Base-by-base conservation (phyloP, 139 green algal species). In the Penium margaritaceum region DNA sequence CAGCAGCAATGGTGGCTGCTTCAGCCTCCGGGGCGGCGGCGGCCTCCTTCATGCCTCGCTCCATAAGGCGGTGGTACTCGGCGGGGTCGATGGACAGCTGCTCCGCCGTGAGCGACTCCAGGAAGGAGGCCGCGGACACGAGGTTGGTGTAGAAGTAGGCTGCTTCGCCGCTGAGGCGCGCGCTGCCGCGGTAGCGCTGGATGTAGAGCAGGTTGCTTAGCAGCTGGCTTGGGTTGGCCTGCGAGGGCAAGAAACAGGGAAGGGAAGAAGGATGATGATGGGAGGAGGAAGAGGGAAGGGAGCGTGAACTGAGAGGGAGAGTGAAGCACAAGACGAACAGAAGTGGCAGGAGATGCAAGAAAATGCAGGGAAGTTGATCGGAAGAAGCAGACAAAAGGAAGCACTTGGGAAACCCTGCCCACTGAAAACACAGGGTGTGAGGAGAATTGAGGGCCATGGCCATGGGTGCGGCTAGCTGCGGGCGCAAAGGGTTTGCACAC, bases 151-250 rank as follows among this genome's bases (percentile, higher is more conserved):
- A 85, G 51, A 86, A 88, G 70, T 88, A 88, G 7, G 73, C 74
- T 5, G 81, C 66, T 43, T 88, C 83, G 19, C 41, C 62, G 32
- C 74, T 74, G 0, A 86, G 72, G 2, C 83, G 72, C 24, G 30
- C 58, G n/a, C 62, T 36, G 35, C 63, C 62, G 30, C 90, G 68
- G 76, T 89, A 95, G 38, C 89, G 82, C 63, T 81, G 61, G 43
- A 95, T 90, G 85, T 90, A 94, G 57, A 88, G 76, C 30, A 93
- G 73, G 64, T 91, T 93, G 58, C 72, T 83, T 14, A 87, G 79
- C 17, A 95, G 70, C 63, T 85, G 67, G 0, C 87, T 85, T 1
- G 90, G 89, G 21, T 86, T 84, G 32, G 76, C 76, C 62, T 76
- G 80, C 3, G 51, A 60, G 51, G 3, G 51, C 15, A 6, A 27